A percentile compares a stretch with the other conserved stretches of the same genome.
Conservation (phyloP, 495 filamentous ascomycete genomes). For the Lepraria neglecta region DNA sequence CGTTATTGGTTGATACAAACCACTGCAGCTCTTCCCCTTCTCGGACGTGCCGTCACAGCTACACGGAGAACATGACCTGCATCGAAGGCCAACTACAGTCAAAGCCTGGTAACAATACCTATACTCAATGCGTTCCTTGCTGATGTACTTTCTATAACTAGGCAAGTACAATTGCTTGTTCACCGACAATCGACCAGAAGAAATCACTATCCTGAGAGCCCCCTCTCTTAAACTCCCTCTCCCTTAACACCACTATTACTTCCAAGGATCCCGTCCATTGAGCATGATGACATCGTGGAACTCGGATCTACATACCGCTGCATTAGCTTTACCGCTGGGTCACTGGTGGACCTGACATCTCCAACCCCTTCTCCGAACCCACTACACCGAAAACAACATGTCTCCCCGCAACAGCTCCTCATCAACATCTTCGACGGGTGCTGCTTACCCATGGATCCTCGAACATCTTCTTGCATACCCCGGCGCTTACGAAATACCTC, state of each 20-base stretch:
- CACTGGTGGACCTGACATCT: conserved; percentile 7
- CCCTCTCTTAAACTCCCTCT: too few species aligned
- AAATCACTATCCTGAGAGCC: too few species aligned
- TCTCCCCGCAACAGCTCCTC: conserved; percentile 23
- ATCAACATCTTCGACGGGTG: conserved; percentile 35
- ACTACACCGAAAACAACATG: conserved; percentile 16
- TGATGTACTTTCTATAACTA: too few species aligned
- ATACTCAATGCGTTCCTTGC: too few species aligned
- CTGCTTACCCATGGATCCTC: conserved; percentile 53
- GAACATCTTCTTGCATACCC: conserved; percentile 65
- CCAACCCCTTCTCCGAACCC: conserved; percentile 5
- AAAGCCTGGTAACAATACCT: too few species aligned
- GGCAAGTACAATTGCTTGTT: too few species aligned
- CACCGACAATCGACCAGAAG: too few species aligned
- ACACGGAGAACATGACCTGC: too few species aligned
- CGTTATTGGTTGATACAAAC: too few species aligned
- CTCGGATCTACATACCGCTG: neutral
- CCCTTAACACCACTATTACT: neutral
- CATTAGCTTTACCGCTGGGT: neutral
- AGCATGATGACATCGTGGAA: conserved; percentile 8
- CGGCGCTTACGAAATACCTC: conserved; percentile 61
- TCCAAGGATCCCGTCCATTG: neutral
- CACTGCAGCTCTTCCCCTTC: too few species aligned
- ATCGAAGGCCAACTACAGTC: too few species aligned
- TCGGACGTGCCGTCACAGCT: too few species aligned